A percentile compares a stretch with the other conserved stretches of the same genome.
Conservation (phyloP, 139 green algal genomes). For the Medakamo hakoo region DNA sequence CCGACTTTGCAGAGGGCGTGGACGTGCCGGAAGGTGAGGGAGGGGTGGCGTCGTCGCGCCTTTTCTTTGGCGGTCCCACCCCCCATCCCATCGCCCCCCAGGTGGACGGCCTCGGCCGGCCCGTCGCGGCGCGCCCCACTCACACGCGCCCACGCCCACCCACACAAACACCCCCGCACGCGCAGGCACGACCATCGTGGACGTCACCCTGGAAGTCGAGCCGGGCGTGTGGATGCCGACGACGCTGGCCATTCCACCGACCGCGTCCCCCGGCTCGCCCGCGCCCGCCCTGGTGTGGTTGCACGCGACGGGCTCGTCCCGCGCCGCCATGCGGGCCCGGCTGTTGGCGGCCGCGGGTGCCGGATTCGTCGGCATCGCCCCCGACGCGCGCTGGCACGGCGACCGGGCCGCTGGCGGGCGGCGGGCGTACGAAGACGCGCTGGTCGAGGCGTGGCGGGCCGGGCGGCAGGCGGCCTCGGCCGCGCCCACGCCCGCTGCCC, state of each 20-base stretch:
- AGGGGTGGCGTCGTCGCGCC: no score
- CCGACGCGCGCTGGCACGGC: constrained; percentile 46
- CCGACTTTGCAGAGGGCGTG: no score
- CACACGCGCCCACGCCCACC: no score
- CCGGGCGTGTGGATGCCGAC: background rate
- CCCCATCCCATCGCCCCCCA: no score
- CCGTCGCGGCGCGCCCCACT: no score
- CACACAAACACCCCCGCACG: no score
- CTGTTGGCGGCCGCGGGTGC: constrained; percentile 20
- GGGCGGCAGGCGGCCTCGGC: no score
- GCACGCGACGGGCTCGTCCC: constrained; percentile 28
- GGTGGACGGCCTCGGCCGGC: no score
- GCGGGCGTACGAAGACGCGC: constrained; percentile 24
- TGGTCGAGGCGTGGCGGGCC: constrained; percentile 14
- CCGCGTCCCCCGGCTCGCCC: background rate
- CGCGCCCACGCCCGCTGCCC: background rate
- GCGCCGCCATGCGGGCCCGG: constrained; percentile 12
- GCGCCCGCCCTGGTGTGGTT: constrained; percentile 21
- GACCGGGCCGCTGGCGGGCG: constrained; percentile 1
- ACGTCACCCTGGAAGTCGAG: background rate
- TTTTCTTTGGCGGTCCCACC: no score
- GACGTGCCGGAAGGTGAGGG: no score
- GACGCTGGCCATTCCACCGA: background rate
- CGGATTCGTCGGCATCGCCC: constrained; percentile 34
- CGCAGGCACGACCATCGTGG: no score